A percentile compares a stretch with the other conserved stretches of the same genome.
These are phyloP conservation scores for Tanacetum coccineum DNA, from an alignment of 129 eudicot genomes.

Conservation along the genomic window DNA sequence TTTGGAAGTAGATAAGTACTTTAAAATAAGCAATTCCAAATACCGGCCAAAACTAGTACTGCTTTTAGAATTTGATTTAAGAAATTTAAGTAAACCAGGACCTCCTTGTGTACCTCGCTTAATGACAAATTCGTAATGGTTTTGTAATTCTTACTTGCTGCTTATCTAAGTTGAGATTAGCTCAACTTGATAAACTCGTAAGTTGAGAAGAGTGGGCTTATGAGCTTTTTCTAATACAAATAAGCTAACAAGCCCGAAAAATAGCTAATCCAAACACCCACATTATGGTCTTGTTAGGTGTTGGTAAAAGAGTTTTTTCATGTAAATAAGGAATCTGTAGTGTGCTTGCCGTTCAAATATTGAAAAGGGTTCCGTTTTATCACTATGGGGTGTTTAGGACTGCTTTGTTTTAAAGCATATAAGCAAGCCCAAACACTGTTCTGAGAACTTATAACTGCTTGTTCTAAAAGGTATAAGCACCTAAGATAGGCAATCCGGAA, in stretches of 20 bases:
- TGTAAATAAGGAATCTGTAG: not conserved
- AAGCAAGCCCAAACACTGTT: too few relatives aligned
- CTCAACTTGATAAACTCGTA: too few relatives aligned
- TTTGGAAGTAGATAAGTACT: too few relatives aligned
- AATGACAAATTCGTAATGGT: not conserved
- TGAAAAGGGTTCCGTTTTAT: too few relatives aligned
- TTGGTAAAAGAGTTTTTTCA: not conserved
- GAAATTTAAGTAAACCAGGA: too few relatives aligned
- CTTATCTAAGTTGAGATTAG: not conserved
- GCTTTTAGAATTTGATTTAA: not conserved
- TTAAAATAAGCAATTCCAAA: too few relatives aligned
- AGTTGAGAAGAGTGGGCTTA: not conserved
- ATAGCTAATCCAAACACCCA: not conserved
- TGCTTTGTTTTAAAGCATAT: too few relatives aligned
- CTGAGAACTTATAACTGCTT: too few relatives aligned
- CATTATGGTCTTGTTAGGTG: not conserved
- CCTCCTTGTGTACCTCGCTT: not conserved
- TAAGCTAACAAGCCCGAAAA: not conserved
- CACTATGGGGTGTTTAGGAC: not conserved
- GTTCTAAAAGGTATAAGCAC: too few relatives aligned
- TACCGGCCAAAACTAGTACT: too few relatives aligned
- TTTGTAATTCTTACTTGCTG: constrained; percentile 4
- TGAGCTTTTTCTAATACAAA: not conserved
- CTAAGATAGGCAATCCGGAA: too few relatives aligned
- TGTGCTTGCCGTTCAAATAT: not conserved